Evolutionary conservation across 257 asterid species (phyloP), one percentile per base, ranked within the genome.

Genomic region (Thymus quinquecostatus): DNA sequence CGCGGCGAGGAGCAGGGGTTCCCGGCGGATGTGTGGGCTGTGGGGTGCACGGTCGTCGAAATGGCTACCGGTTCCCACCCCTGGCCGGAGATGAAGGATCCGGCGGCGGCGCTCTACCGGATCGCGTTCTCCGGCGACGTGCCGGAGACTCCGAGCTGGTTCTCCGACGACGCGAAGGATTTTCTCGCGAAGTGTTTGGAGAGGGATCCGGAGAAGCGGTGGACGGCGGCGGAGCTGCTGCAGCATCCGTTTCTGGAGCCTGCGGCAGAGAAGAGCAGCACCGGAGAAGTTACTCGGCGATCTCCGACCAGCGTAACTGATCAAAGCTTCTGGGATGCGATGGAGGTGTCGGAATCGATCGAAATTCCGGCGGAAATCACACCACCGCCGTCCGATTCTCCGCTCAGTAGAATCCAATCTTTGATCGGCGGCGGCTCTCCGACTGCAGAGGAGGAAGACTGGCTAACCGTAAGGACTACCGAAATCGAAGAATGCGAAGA

Each of bases 21-120:
- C 41, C 33, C 92, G 13, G 97, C 96, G 48, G 99, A 94, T 81
- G 48, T 91, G 1, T 94, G 99, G 99, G 84, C 96, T 2, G 11
- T 88, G 30, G 99, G 97, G 0, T 94, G 99, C 38, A 81, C 87
- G 8, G 38, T 94, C 2, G 66, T 91, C 0, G 97, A 94, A 80
- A 89, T 94, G 97, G 95, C 96, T 6, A 88, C 97, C 2, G 99
- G 97, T 2, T 48, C 75, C 45, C 77, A 58, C 61, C 97, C 97
- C 6, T 94, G 99, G 99, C 82, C 85, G 78, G 87, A 86, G 79
- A 74, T 88, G 82, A 77, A 70, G 34, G 89, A 86, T 28, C 95
- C 95, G 8, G 92, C 86, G 0, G 81, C 98, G 33, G 90, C 92
- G 11, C 74, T 94, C 4, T 87, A 78, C 75, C 82, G 85, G 63